Base-by-base conservation (phyloP, 371 early-diverging fungal genomes). In the Mortierella sp. region DNA sequence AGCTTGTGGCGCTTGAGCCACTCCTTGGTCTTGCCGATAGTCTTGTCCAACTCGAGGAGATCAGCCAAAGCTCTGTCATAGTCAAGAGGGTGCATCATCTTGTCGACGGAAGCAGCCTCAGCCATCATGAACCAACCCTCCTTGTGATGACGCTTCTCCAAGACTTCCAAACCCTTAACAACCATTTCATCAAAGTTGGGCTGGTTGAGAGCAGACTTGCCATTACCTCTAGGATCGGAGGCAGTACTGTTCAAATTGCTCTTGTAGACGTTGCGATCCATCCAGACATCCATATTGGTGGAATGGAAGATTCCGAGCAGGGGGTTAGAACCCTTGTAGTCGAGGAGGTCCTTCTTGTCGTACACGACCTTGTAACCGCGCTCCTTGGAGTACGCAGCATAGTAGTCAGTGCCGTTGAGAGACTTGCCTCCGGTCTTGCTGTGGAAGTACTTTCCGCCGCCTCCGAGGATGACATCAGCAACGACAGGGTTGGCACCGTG, bases 71-170 rank as follows among this genome's bases (percentile, higher is more conserved):
- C 91, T 74, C 94, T 91, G 68, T 92, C 87, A 70, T 88, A 94
- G 84, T 94, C 93, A 59, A 92, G 75, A n/a, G 89, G 85, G 74
- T 94, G 93, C 84, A 92, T 87, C 83, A 86, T 77, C 84, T 92
- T 92, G 84, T 94, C 94, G 65, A 92, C 87, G 38, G 91, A 89
- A 57, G 93, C 94, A 63, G 92, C 94, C 84, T 94, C 94, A 62
- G 89, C 88, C 93, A 94, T 90, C 76, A 93, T 77, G 86, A 92
- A 94, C 85, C 88, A 93, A 70, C 92, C 92, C 74, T 90, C 88
- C 21, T 88, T 83, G 76, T 90, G 91, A 77, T 89, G 87, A 72
- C 91, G 89, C 83, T 87, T 87, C 74, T 90, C 85, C 65, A 92
- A 75, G 21, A 87, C 85, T 38, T 88, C 88, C 52, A 90, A 83